These are phyloP conservation scores for Rhodamnia argentea DNA, from an alignment of 345 rosid species.

Conservation along the genomic window DNA sequence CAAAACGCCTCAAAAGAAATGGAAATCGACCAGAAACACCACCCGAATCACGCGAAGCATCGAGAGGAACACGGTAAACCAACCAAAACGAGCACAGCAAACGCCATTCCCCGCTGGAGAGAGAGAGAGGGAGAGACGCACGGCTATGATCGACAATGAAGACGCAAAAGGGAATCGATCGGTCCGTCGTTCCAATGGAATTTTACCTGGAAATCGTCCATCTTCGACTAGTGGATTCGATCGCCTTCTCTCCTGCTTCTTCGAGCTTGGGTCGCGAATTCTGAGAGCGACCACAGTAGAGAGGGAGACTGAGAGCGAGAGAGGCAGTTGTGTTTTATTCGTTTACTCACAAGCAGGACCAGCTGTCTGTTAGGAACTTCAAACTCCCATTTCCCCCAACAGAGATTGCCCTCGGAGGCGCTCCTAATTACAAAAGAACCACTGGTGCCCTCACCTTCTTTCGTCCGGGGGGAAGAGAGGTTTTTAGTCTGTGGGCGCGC, in stretches of 20 bases:
- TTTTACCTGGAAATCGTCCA: background rate
- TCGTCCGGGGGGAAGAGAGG: background rate
- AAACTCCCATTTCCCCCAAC: constrained; percentile 6
- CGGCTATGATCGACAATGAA: background rate
- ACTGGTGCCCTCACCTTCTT: background rate
- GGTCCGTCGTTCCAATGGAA: background rate
- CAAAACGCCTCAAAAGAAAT: background rate
- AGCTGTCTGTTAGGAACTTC: constrained; percentile 79
- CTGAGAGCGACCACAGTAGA: background rate
- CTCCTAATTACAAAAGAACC: constrained; percentile 15
- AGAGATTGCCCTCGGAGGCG: constrained; percentile 12
- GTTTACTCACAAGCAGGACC: constrained; percentile 17
- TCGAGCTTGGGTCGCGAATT: background rate
- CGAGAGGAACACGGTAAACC: background rate
- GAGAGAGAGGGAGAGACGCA: background rate
- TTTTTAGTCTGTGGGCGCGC: background rate
- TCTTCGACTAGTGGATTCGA: background rate
- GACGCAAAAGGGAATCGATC: background rate
- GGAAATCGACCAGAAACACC: background rate
- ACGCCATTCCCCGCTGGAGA: background rate
- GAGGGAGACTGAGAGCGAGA: background rate
- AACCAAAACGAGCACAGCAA: background rate
- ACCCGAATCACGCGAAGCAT: background rate
- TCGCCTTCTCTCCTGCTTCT: background rate
- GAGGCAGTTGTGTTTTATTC: background rate